Base-by-base conservation (phyloP, 805 yeast species). In the Candida boidinii region DNA sequence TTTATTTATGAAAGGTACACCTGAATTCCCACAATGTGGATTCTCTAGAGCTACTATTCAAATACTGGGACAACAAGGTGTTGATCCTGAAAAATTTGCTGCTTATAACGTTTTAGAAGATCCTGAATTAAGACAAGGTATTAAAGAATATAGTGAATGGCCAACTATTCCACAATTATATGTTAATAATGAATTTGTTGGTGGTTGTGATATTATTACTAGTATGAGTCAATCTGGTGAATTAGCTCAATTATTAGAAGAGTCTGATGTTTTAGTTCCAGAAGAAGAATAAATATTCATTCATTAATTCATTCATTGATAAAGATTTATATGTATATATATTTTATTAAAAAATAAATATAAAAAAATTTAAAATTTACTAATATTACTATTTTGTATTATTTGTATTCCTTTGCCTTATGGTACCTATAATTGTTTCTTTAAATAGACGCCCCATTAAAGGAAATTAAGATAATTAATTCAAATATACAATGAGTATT, bases 121-220 rank as follows among this genome's bases (percentile, higher is more conserved):
- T 56, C 76, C 81, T 3, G 97, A 92, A 49, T 71, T 92, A 42
- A 82, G 98, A 61, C 78, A 84, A 30, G 98, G 97, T 21, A 86
- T 92, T 50, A 92, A 92, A 62, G 98, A 92, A 56, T 92, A 74
- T 60, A 77, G 90, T 45, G 79, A 83, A 43, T 92, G 99, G 99
- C 99, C 99, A 36, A 92, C 99, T 1, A 87, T 92, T 38, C 99
- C 99, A 12, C 99, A 92, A 60, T 70, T 92, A 28, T 92, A 88
- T 53, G 86, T 92, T 11, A 73, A 79, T 45, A 78, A 79, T 44
- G 98, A 92, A 54, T 92, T 92, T 53, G 72, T 92, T 34, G 99
- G 99, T 28, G 99, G 99, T 4, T 92, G 96, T 61, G 99, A 92
- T 59, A 88, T 92, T 42, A 69, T 92, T 33, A 85, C 81, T 53